phyloP scores from a whole-genome alignment of 2,329 filamentous ascomycete genomes.

The Fusarium nisikadoi region DNA sequence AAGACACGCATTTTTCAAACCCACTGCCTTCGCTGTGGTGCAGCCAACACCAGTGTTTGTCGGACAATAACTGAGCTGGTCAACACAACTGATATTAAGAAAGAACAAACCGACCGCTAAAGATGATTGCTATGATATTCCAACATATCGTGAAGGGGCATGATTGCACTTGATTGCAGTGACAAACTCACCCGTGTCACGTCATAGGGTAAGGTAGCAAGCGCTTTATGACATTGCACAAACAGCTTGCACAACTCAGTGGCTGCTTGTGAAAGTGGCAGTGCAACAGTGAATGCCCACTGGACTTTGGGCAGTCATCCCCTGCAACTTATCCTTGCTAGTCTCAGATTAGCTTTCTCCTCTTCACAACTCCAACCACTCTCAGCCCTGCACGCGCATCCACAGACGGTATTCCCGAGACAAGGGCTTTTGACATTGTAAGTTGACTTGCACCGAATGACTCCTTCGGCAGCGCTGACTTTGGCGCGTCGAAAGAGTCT shows the following conservation, averaged over 20 bases:
- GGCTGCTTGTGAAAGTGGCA: neutral
- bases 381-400: neutral
- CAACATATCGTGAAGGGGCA: fast-evolving
- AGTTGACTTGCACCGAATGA: neutral
- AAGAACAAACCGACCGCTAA: fast-evolving
- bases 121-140: fast-evolving
- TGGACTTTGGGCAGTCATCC: neutral
- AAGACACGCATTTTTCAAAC: too few species aligned
- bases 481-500: neutral
- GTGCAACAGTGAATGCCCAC: neutral
- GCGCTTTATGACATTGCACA: neutral
- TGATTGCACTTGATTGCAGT: neutral
- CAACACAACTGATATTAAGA: fast-evolving
- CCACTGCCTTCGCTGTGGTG: too few species aligned
- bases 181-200: fast-evolving
- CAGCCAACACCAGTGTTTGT: too few species aligned
- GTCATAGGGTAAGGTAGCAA: neutral
- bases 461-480: neutral
- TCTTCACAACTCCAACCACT: neutral
- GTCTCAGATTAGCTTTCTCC: neutral
- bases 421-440: neutral
- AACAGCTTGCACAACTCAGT: fast-evolving
- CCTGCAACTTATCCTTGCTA: neutral
- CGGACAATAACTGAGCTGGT: neutral
- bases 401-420: neutral